Base-by-base conservation (phyloP, 495 filamentous ascomycete genomes). In the Viridothelium virens region DNA sequence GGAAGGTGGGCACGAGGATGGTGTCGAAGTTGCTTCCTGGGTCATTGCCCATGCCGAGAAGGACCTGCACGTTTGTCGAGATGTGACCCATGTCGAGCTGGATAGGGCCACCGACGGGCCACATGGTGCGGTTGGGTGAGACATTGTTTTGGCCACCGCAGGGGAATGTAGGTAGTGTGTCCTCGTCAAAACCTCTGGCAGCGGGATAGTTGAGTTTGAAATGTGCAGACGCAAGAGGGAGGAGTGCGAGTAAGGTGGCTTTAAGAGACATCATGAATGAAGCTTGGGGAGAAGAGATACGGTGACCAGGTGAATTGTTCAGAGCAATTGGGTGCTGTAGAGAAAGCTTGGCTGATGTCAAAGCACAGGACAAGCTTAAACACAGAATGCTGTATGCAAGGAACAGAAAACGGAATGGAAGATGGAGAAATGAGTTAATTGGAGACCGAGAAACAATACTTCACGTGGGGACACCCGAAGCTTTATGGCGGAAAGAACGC, bases 171-270 rank as follows among this genome's bases (percentile, higher is more conserved):
- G 64, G 46, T 63, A 85, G 77, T 3, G 70, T 76, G 63, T 80
- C 78, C 53, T 84, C 81, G 62, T 83, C 72, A 69, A 81, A 80
- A 31, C 84, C 87, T 41, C 84, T 82, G 61, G 78, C 75, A 7
- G 79, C 64, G 2, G 87, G 87, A 68, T 78, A 89, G 46, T 75
- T 69, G 65, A 89, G 81, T 4, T 76, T 70, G 79, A 88, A 89
- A 73, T 89, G 87, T 10, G 87, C 86, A 59, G 79, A 74, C 25
- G 75, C 75, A 38, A 84, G 68, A 61, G 79, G 70, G 38, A 70
- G 66, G 64, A 74, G 56, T 59, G 67, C 4, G 63, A 75, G 61
- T 53, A 59, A 14, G 5, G 14, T 33, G 6, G 53, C 3, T 59
- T 14, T 33, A 6, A 59, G 31, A 59, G 53, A 33, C 53, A 59